Percentiles rank a stretch among this genome's conserved stretches.
These are phyloP conservation scores for Acidiella bohemica DNA, from an alignment of 495 filamentous ascomycete species.

Conservation along the genomic window DNA sequence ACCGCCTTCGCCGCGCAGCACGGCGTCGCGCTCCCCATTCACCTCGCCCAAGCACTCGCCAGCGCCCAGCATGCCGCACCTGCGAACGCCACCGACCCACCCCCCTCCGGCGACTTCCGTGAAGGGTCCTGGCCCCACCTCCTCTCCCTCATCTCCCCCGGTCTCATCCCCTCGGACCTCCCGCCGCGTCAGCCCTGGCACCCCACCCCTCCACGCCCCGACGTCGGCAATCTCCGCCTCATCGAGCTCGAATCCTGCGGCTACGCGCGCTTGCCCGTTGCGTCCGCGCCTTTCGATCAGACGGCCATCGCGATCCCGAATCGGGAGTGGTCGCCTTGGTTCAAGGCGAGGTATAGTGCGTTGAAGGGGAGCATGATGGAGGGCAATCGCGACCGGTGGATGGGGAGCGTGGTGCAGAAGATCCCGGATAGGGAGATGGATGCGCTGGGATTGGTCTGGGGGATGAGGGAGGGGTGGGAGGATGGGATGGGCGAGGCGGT, in stretches of 20 bases:
- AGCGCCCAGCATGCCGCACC: too few relatives aligned
- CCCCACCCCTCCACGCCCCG: not conserved
- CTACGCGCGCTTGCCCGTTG: constrained; percentile 24
- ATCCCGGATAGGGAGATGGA: constrained; percentile 20
- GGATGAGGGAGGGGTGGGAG: constrained; percentile 23
- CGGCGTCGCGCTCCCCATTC: too few relatives aligned
- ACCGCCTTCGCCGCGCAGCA: too few relatives aligned
- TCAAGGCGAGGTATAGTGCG: constrained; percentile 11
- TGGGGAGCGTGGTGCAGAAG: constrained; percentile 25
- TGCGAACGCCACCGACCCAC: not conserved
- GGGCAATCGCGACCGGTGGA: constrained; percentile 6
- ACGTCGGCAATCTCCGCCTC: constrained; percentile 1
- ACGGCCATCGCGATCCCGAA: constrained; percentile 8
- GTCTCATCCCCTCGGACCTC: constrained; percentile 19
- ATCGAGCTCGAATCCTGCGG: constrained; percentile 26
- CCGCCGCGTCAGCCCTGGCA: not conserved
- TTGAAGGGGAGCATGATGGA: constrained; percentile 17
- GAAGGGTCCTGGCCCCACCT: constrained; percentile 27
- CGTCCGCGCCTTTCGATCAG: constrained; percentile 19
- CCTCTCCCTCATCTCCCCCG: constrained; percentile 25
- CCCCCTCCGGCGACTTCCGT: constrained; percentile 8
- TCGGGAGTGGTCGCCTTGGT: constrained; percentile 4
- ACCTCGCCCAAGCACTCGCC: too few relatives aligned
- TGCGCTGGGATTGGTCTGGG: constrained; percentile 21
- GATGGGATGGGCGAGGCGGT: constrained; percentile 19